Base-by-base conservation (phyloP, 768 basidiomycete genomes). In the Jaapia argillacea region DNA sequence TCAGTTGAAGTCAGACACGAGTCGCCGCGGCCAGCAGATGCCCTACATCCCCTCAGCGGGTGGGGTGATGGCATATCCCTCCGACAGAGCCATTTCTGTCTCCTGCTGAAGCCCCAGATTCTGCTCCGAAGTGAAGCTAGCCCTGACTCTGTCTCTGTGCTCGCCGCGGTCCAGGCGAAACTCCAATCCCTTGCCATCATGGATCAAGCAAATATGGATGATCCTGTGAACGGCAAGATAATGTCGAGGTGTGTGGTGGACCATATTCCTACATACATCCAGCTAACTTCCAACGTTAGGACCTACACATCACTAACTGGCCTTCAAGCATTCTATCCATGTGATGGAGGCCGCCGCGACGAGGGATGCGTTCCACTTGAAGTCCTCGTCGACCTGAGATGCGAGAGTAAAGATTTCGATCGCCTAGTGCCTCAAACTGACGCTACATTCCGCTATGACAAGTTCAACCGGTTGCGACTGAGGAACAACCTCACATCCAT, bases 31-130 rank as follows among this genome's bases (percentile, higher is more conserved):
- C 46, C 51, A 3, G 60, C 62, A 2, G 63, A 65, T 18, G 59
- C 61, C 22, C 58, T 72, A 7, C 74, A 82, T 42, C 82, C 85
- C 7, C 57, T 86, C 42, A 66, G 73, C 35, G 85, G 85, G 12
- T 87, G 84, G 82, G 71, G 71, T 22, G 77, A 83, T 26, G 81
- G 79, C 1, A 78, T 86, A 38, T 72, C 79, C 23, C 65, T 84
- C 24, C 64, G 66, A 41, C 84, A 84, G 51, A 77, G 79, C 33
- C 77, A 91, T 55, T 84, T 85, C 58, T 85, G 86, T 55, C 69
- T 91, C n/a, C 70, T 97, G 25, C 65, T 94, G 46, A 92, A 92
- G 54, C 91, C 93, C 10, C 93, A 98, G 56, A 75, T 98, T 41
- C 78, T 90, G 6, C 64, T 96, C 22, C 70, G 75, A 16, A 85